These are phyloP conservation scores for Aristolochia fimbriata DNA, from an alignment of 164 flowering plant species.

Conservation along the genomic window DNA sequence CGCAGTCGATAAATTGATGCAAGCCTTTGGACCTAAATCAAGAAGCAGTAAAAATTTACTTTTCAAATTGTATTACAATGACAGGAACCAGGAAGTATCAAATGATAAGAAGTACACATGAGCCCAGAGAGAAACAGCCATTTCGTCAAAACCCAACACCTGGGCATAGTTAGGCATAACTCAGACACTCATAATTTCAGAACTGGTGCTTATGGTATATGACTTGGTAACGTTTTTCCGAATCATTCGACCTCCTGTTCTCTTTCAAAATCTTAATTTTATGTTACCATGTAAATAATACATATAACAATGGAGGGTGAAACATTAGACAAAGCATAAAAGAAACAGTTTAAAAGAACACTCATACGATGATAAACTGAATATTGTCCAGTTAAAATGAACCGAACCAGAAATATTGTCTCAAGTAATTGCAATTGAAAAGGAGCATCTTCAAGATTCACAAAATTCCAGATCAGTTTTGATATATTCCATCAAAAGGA, in stretches of 20 bases:
- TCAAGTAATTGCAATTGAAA: too few relatives aligned
- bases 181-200: not conserved
- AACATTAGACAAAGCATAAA: too few relatives aligned
- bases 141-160: not conserved
- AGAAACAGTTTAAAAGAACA: too few relatives aligned
- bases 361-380: too few relatives aligned
- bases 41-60: not conserved
- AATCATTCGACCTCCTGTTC: too few relatives aligned
- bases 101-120: not conserved
- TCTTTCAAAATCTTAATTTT: too few relatives aligned
- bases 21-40: slow-evolving; percentile 49
- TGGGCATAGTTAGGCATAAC: not conserved
- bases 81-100: slow-evolving; percentile 1
- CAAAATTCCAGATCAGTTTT: not conserved
- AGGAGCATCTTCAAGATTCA: not conserved
- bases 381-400: too few relatives aligned
- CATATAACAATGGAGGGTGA: too few relatives aligned
- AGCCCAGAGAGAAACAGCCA: not conserved
- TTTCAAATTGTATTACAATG: not conserved
- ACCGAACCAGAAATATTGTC: too few relatives aligned
- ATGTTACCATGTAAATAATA: too few relatives aligned
- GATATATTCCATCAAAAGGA: not conserved
- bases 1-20: slow-evolving; percentile 69
- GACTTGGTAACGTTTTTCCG: not conserved
- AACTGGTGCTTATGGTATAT: not conserved